Percentiles rank a stretch among this genome's conserved stretches.
These are phyloP conservation scores for Chalara sp. DNA, from an alignment of 2,329 filamentous ascomycete genomes.

Conservation along the genomic window DNA sequence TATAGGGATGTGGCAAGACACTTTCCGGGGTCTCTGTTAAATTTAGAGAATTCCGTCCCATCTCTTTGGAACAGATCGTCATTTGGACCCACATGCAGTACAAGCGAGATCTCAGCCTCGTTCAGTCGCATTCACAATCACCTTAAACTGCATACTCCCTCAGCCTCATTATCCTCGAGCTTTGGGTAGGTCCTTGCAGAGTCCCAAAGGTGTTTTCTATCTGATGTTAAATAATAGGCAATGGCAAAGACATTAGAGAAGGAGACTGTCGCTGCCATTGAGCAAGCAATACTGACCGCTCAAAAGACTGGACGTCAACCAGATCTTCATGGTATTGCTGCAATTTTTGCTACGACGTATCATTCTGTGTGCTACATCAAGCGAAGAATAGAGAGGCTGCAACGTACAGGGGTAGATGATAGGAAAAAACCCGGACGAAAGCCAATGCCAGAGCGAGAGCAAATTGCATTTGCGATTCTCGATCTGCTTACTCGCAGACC, in stretches of 20 bases:
- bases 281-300: conserved; percentile 7
- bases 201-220: background rate
- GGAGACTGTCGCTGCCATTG: conserved; percentile 6
- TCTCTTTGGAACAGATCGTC: background rate
- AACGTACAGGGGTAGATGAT: conserved; percentile 10
- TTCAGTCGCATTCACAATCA: background rate
- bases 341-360: conserved; percentile 13
- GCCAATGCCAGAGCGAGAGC: conserved; percentile 4
- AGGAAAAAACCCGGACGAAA: conserved; percentile 12
- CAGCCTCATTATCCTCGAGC: background rate
- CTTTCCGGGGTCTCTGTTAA: no score
- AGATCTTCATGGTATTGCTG: conserved; percentile 10
- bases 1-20: no score
- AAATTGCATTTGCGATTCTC: conserved; percentile 3
- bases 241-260: conserved; percentile 3
- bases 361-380: conserved; percentile 8
- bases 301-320: conserved; percentile 2
- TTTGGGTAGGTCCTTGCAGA: no score
- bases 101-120: background rate
- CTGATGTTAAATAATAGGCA: background rate
- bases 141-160: background rate
- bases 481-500: conserved; percentile 5
- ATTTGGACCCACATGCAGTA: background rate
- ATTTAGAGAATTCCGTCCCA: no score
- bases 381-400: conserved; percentile 5